A percentile compares a stretch with the other conserved stretches of the same genome.
Evolutionary conservation across 148 eudicot species (phyloP).

Genomic region (Spergularia marina): DNA sequence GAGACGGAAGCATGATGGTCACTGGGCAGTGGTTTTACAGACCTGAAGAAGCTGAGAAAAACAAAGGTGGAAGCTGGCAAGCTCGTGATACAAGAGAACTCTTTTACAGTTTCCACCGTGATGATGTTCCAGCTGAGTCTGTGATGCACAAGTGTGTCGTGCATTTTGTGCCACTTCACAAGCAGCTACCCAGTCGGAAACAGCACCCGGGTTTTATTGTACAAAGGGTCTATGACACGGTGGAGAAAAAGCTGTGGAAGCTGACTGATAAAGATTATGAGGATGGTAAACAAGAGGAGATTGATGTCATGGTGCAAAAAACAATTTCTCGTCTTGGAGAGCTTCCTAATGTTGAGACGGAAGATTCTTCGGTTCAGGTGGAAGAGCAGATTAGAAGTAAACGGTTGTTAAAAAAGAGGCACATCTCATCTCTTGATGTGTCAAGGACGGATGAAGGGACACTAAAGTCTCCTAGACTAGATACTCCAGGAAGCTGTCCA

Average conservation of each 20-base stretch:
- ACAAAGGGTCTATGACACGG: conserved; percentile 89
- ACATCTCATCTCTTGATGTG: conserved; percentile 64
- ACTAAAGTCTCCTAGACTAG: conserved; percentile 43
- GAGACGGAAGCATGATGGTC: conserved; percentile 63
- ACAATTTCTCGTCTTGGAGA: conserved; percentile 70
- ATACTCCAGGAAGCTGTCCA: conserved; percentile 76
- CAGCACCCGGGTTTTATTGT: conserved; percentile 86
- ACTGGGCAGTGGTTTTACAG: conserved; percentile 98
- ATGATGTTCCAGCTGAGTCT: conserved; percentile 95
- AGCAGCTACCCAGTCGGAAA: conserved; percentile 82
- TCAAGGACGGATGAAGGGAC: conserved; percentile 68
- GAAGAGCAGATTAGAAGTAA: conserved; percentile 62
- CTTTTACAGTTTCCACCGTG: conserved; percentile 93
- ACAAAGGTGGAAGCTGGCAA: conserved; percentile 86
- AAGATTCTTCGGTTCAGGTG: conserved; percentile 40
- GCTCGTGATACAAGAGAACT: conserved; percentile 82
- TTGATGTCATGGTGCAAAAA: conserved; percentile 85
- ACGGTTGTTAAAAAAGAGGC: conserved; percentile 49
- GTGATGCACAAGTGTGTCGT: conserved; percentile 97
- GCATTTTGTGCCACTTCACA: conserved; percentile 80
- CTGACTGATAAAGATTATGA: conserved; percentile 94
- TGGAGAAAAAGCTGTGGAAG: conserved; percentile 66
- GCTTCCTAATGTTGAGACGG: conserved; percentile 70
- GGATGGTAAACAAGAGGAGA: conserved; percentile 76
- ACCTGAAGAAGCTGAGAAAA: conserved; percentile 92